Evolutionary conservation across 768 basidiomycete genomes (phyloP), one percentile per base, ranked within the genome.

Genomic region (Auricularia sp.): DNA sequence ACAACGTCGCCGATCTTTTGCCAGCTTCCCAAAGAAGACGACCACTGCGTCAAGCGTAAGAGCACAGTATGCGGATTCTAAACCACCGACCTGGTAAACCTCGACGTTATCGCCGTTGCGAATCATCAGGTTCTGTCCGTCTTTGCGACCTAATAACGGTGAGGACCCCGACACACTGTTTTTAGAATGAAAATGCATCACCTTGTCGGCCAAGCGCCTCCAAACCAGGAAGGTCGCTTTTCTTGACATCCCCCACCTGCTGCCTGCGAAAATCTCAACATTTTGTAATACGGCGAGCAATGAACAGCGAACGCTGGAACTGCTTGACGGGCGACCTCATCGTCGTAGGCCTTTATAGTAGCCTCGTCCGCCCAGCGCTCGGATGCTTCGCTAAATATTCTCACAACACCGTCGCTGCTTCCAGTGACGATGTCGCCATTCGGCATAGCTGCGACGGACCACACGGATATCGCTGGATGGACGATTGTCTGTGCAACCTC

Each of bases 401-500:
- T 85, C 23, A 98, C 84, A 35, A 87, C 75, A 42, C 88, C 87
- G 72, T 99, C 97, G 66, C 95, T 96, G 62, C 87, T 83, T 4
- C 96, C 95, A 61, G 89, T 93, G 58, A 92, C 89, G 68, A 99
- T 90, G 73, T 98, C 96, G 39, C 90, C 87, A 66, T 93, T 93
- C 0, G 91, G 87, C 81, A 93, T 86, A 5, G 86, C 81, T 1
- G 91, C 87, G 16, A 96, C 91, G 2, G 90, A 78, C 97, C 97
- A 99, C 2, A 99, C 91, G n/a, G 96, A 98, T 64, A 96, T 91
- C 7, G 93, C 93, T 6, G 97, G 94, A 71, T 97, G 93, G 10
- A 91, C 83, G 66, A 99, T 85, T 10, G 88, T 90, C 74, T 99
- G 96, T 5, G 83, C 75, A 68, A 91, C 91, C 74, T 93, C 91